Evolutionary conservation across 768 basidiomycete species (phyloP).

Genomic region (Mycena latifolia): DNA sequence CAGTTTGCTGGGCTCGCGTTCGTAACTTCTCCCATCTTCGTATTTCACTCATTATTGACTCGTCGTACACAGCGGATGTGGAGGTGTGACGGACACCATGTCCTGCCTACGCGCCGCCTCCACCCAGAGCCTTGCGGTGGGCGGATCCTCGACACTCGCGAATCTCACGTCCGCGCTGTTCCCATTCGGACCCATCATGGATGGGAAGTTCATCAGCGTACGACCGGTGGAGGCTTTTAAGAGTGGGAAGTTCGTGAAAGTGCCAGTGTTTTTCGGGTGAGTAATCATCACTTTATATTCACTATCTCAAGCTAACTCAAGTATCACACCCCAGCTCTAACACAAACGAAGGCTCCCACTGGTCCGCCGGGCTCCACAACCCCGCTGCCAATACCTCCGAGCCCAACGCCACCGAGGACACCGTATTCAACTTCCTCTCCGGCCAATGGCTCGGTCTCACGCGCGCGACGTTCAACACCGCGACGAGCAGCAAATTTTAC

Average conservation of each 20-base stretch:
- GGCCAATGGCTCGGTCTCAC: constrained; percentile 53
- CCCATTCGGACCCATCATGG: constrained; percentile 53
- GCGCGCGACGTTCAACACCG: constrained; percentile 43
- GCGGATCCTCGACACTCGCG: constrained; percentile 44
- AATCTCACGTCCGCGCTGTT: constrained; percentile 49
- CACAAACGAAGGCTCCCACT: constrained; percentile 56
- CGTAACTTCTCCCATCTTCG: too few species aligned
- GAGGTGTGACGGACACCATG: constrained; percentile 27
- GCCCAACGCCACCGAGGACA: constrained; percentile 51
- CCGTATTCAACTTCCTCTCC: constrained; percentile 55
- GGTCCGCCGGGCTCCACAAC: constrained; percentile 51
- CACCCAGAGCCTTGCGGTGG: constrained; percentile 44
- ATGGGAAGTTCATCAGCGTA: constrained; percentile 47
- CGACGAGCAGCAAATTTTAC: constrained; percentile 44
- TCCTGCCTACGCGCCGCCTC: constrained; percentile 50
- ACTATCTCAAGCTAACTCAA: too few species aligned
- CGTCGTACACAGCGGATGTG: constrained; percentile 35
- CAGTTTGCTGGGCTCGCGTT: too few species aligned
- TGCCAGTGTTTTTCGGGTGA: constrained; percentile 54
- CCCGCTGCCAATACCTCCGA: constrained; percentile 54
- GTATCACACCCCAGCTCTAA: constrained; percentile 50
- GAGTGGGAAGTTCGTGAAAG: constrained; percentile 49
- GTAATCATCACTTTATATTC: too few species aligned
- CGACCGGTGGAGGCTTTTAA: constrained; percentile 55
- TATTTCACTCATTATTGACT: too few species aligned